Conservation (phyloP, 2,329 filamentous ascomycete genomes). For the Epichloe amarillans region DNA sequence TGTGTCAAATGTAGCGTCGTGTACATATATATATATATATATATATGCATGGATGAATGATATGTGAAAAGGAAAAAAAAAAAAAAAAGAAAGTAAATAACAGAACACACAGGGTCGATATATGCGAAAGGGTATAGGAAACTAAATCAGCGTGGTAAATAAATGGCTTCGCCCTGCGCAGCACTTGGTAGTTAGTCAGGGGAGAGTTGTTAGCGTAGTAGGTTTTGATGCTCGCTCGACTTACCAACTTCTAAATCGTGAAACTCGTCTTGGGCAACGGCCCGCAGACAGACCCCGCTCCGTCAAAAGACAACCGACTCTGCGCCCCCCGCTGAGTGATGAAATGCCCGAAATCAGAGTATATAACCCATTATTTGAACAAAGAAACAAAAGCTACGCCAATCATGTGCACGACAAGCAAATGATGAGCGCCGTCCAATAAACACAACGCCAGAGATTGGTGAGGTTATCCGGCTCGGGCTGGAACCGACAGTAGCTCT, state of each 20-base stretch:
- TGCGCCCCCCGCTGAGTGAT: neutral
- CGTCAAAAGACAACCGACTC: neutral
- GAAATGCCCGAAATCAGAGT: too few relatives aligned
- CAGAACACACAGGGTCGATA: neutral
- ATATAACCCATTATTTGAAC: too few relatives aligned
- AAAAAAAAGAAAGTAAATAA: neutral
- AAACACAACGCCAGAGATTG: neutral
- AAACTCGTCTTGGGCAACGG: neutral
- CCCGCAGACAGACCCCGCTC: neutral
- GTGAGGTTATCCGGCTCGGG: conserved; percentile 1
- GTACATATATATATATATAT: neutral
- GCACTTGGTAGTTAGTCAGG: neutral
- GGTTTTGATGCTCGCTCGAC: neutral
- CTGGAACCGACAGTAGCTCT: conserved; percentile 25
- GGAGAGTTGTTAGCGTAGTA: neutral
- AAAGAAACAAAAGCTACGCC: neutral
- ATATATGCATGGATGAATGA: conserved; percentile 1
- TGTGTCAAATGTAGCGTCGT: neutral
- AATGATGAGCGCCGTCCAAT: neutral
- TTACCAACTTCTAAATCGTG: neutral
- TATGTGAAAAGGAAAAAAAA: conserved; percentile 3
- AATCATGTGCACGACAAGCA: neutral
- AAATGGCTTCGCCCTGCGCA: neutral
- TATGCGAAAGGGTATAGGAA: conserved; percentile 3
- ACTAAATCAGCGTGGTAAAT: neutral